These are phyloP conservation scores for Blastobotrys parvus DNA, from an alignment of 805 yeast species.

Conservation along the genomic window DNA sequence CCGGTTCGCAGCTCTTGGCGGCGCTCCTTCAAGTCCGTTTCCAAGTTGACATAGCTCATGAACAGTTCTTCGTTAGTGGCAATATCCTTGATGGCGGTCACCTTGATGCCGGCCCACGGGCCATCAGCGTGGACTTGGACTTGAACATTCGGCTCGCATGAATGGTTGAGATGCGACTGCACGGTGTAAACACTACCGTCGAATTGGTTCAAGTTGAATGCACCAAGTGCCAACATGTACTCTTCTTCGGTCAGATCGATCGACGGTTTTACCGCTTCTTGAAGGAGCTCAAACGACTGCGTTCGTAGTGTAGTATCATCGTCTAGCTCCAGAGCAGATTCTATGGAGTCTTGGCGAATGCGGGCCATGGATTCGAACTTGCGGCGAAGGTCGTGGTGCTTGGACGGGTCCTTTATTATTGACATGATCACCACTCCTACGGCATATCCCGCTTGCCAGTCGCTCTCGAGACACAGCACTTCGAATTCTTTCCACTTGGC, in stretches of 20 bases:
- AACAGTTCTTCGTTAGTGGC: slow-evolving; percentile 58
- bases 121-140: slow-evolving; percentile 5
- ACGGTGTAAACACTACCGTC: slow-evolving; percentile 48
- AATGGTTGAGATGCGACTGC: slow-evolving; percentile 69
- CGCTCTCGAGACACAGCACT: slow-evolving; percentile 51
- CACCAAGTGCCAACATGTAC: slow-evolving; percentile 56
- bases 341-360: slow-evolving; percentile 58
- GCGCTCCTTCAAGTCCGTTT: slow-evolving; percentile 52
- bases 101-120: slow-evolving; percentile 39
- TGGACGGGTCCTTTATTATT: slow-evolving; percentile 35
- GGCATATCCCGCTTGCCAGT: slow-evolving; percentile 64
- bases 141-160: slow-evolving; percentile 63
- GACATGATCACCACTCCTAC: slow-evolving; percentile 49
- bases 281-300: slow-evolving; percentile 41
- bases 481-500: slow-evolving; percentile 47
- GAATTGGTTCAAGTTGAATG: slow-evolving; percentile 65
- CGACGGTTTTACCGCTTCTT: slow-evolving; percentile 34
- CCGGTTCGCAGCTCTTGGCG: slow-evolving; percentile 57
- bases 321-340: slow-evolving; percentile 46
- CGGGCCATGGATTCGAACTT: slow-evolving; percentile 53
- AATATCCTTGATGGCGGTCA: slow-evolving; percentile 51
- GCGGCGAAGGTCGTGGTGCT: slow-evolving; percentile 25
- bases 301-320: slow-evolving; percentile 48
- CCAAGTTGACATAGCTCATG: slow-evolving; percentile 63
- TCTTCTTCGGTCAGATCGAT: slow-evolving; percentile 39